These are phyloP conservation scores for Fraxinus greggii DNA, from an alignment of 305 asterid genomes.

Conservation along the genomic window DNA sequence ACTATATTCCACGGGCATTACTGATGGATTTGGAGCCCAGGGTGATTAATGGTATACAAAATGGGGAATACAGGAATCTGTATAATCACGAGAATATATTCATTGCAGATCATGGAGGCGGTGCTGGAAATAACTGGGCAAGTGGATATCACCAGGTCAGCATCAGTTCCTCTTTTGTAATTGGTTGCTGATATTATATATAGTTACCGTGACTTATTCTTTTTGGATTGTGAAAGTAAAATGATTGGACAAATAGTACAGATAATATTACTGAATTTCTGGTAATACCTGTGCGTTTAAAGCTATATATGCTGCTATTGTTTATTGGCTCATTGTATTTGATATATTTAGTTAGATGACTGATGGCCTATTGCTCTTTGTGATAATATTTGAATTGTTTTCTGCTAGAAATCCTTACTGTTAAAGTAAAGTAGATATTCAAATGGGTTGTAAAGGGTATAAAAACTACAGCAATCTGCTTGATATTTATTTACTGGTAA, in stretches of 20 bases:
- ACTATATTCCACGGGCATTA: constrained; percentile 91
- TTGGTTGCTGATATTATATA: not conserved
- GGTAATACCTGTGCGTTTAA: not conserved
- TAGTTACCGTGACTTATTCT: not conserved
- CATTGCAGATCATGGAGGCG: constrained; percentile 91
- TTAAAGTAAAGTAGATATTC: not conserved
- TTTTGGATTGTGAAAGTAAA: not conserved
- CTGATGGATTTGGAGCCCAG: constrained; percentile 99
- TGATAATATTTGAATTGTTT: not conserved
- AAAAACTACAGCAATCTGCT: not conserved
- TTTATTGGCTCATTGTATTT: not conserved
- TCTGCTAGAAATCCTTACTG: constrained; percentile 13
- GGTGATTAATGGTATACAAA: constrained; percentile 92
- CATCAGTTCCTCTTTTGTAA: constrained; percentile 10
- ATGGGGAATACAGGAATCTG: constrained; percentile 89
- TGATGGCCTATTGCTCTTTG: not conserved
- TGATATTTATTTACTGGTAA: not conserved
- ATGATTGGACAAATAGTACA: not conserved
- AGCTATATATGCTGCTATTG: constrained; percentile 10
- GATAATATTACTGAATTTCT: not conserved
- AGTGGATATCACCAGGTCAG: constrained; percentile 97
- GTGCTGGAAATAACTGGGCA: constrained; percentile 99
- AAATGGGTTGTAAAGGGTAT: not conserved
- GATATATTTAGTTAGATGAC: constrained; percentile 5
- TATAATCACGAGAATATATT: constrained; percentile 96